phyloP scores from a whole-genome alignment of 148 eudicot species.

The Rhododendron henanense region DNA sequence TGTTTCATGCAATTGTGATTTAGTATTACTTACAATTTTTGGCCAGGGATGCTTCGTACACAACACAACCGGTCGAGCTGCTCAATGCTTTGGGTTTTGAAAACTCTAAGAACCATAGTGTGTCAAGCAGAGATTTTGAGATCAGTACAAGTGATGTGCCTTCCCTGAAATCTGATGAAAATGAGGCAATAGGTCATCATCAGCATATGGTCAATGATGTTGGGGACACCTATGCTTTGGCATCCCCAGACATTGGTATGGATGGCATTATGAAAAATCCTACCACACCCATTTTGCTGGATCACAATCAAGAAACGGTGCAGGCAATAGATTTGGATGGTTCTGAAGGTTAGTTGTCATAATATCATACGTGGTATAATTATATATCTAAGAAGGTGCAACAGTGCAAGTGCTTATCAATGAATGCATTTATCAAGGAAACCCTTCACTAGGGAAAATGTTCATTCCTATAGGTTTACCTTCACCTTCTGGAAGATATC shows the following conservation, averaged over 20 bases:
- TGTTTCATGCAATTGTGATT: not conserved
- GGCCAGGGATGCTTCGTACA: constrained; percentile 91
- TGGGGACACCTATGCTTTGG: constrained; percentile 16
- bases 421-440: not conserved
- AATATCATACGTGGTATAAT: not conserved
- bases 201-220: constrained; percentile 32
- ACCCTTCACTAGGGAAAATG: not conserved
- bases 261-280: constrained; percentile 21
- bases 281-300: constrained; percentile 15
- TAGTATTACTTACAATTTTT: constrained; percentile 1
- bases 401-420: not conserved
- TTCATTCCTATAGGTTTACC: constrained; percentile 49
- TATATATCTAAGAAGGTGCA: not conserved
- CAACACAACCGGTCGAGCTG: constrained; percentile 96
- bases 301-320: constrained; percentile 28
- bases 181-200: constrained; percentile 25
- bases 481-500: constrained; percentile 62
- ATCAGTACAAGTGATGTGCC: constrained; percentile 28
- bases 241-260: constrained; percentile 12
- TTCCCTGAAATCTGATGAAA: constrained; percentile 20
- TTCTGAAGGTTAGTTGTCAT: constrained; percentile 59
- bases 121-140: constrained; percentile 37
- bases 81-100: constrained; percentile 77
- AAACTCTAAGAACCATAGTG: constrained; percentile 37
- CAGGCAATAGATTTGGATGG: constrained; percentile 33